A percentile compares a stretch with the other conserved stretches of the same genome.
Evolutionary conservation across 768 basidiomycete species (phyloP).

Genomic region (Cubamyces lactineus): DNA sequence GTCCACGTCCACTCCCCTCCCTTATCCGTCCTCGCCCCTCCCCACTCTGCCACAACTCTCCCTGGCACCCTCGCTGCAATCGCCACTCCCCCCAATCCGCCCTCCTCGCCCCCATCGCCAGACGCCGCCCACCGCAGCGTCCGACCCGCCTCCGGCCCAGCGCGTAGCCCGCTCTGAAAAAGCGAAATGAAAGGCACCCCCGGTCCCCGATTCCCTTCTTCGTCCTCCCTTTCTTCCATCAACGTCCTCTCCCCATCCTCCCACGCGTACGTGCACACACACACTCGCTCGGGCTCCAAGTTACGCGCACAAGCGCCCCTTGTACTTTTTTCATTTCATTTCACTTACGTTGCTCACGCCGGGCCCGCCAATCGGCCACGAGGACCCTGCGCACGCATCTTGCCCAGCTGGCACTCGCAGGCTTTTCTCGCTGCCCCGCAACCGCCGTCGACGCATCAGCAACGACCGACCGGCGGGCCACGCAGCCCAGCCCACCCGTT

Average conservation of each 20-base stretch:
- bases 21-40: too few relatives aligned
- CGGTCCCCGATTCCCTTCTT: conserved; percentile 5
- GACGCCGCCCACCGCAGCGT: not conserved
- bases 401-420: too few relatives aligned
- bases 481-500: too few relatives aligned
- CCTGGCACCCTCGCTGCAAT: too few relatives aligned
- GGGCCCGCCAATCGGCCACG: conserved; percentile 2
- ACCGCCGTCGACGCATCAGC: too few relatives aligned
- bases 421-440: too few relatives aligned
- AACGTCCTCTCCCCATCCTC: not conserved
- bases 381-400: not conserved
- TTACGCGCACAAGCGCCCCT: not conserved
- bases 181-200: not conserved
- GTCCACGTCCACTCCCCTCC: too few relatives aligned
- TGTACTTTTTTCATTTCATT: not conserved
- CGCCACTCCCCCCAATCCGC: too few relatives aligned
- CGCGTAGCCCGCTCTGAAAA: not conserved
- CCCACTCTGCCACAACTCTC: too few relatives aligned
- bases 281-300: too few relatives aligned
- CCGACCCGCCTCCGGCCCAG: not conserved
- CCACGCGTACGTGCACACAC: not conserved
- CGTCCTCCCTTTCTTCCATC: conserved; percentile 8
- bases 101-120: too few relatives aligned
- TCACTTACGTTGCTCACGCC: not conserved
- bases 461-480: too few relatives aligned